Percentiles rank a stretch among this genome's conserved stretches.
phyloP scores from a whole-genome alignment of 2,329 filamentous ascomycete species.

The Arthroderma sp. region DNA sequence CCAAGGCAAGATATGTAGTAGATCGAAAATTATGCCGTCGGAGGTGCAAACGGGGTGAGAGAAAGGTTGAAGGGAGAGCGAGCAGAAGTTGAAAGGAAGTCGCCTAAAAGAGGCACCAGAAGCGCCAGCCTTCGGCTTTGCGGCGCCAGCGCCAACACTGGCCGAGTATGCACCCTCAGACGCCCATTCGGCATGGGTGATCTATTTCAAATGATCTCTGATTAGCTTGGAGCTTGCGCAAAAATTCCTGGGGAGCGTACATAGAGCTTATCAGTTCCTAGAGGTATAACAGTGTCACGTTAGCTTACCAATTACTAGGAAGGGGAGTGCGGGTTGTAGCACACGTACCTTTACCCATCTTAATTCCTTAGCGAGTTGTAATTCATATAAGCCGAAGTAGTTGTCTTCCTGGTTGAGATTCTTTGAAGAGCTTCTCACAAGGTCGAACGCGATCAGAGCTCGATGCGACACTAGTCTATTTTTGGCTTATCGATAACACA shows the following conservation, averaged over 20 bases:
- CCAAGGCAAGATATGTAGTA: constrained; percentile 89
- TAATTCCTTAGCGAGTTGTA: neutral
- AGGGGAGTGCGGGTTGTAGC: neutral
- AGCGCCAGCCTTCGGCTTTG: constrained; percentile 38
- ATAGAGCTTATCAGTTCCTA: constrained; percentile 39
- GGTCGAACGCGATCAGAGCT: too few relatives aligned
- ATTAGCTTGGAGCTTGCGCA: constrained; percentile 1
- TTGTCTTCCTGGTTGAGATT: too few relatives aligned
- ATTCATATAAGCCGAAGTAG: too few relatives aligned
- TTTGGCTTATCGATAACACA: too few relatives aligned
- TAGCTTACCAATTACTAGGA: too few relatives aligned
- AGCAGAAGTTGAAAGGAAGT: constrained; percentile 96
- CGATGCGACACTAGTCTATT: too few relatives aligned
- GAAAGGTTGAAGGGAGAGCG: constrained; percentile 89
- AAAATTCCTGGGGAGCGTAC: constrained; percentile 18
- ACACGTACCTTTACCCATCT: constrained; percentile 24
- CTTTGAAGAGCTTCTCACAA: too few relatives aligned
- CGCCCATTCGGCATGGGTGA: constrained; percentile 96
- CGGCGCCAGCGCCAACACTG: constrained; percentile 56
- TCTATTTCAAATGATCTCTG: constrained; percentile 35
- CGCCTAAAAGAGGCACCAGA: constrained; percentile 62
- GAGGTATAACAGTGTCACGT: neutral
- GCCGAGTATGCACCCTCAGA: constrained; percentile 80
- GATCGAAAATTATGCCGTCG: constrained; percentile 81
- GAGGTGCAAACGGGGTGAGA: constrained; percentile 83